Base-by-base conservation (phyloP, 1,284 basidiomycete species). In the Ganoderma multipileum region DNA sequence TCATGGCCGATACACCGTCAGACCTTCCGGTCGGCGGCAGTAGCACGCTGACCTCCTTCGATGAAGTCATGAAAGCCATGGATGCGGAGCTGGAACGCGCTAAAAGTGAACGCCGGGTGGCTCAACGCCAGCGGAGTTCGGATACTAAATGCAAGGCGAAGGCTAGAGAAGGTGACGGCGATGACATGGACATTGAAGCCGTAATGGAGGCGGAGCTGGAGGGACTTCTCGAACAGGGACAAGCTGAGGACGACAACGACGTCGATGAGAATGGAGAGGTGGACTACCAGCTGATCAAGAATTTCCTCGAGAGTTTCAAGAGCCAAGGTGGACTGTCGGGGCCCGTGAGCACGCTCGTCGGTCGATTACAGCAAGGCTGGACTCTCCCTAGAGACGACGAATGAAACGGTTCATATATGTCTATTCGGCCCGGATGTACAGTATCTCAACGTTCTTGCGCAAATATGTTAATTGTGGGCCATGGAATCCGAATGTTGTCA, bases 231-330 rank as follows among this genome's bases (percentile, higher is more conserved):
- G 88, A 91, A 69, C 83, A 78, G 23, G 58, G 38, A 39, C 38
- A 60, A 26, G 36, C 1, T 18, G 61, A 38, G 16, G 85, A 86
- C 16, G 87, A 84, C 8, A 86, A 86, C 47, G 87, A 85, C 9
- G 83, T 81, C 16, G 85, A 83, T 1, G 81, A 76, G 14, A 85
- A 87, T 60, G 83, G 82, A 44, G 78, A 82, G 47, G 84, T 89
- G 75, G 94, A 98, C 79, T 97, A 96, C 79, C 91, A 90, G 73
- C 82, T 98, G 75, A 97, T 99, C 83, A 96, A 94, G 80, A 96
- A 97, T 80, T 95, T 99, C 80, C 81, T 99, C 77, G 94, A 97
- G 82, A 97, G 95, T 78, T 97, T 95, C 84, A 95, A 94, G 78
- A 91, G 90, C 69, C 97, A 98, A 77, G 92, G 80, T 12, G 96